Evolutionary conservation across 371 early-diverging fungal species (phyloP).

Genomic region (Rhizopus arrhizus): DNA sequence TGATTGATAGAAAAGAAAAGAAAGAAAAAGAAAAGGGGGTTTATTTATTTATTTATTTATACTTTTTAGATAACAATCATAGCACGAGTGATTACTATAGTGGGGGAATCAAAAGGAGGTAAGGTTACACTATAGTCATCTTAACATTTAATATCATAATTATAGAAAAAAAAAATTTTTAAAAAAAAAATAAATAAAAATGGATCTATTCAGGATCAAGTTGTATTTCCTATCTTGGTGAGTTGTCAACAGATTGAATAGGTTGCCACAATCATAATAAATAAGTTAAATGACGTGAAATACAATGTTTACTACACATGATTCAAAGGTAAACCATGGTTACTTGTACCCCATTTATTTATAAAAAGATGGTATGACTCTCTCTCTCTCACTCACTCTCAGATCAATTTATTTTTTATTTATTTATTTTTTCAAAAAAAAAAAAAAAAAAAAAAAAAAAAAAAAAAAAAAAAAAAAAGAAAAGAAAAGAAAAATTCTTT

Average conservation of each 20-base stretch:
- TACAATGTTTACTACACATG: too few relatives aligned
- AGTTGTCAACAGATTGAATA: constrained; percentile 11
- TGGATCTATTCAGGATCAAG: not conserved
- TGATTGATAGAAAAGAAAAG: constrained; percentile 1
- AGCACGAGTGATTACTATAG: constrained; percentile 13
- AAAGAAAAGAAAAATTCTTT: too few relatives aligned
- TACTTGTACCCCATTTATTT: too few relatives aligned
- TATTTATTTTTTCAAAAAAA: not conserved
- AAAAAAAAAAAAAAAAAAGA: too few relatives aligned
- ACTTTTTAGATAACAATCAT: not conserved
- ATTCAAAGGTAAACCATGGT: too few relatives aligned
- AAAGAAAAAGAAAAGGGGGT: constrained; percentile 4
- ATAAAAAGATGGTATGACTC: too few relatives aligned
- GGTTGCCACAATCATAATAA: too few relatives aligned
- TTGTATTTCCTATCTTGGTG: constrained; percentile 13
- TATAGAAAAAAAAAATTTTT: constrained; percentile 1
- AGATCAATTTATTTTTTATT: too few relatives aligned
- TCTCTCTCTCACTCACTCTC: too few relatives aligned
- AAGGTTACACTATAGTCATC: constrained; percentile 20
- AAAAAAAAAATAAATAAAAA: not conserved
- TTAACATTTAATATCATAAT: constrained; percentile 7
- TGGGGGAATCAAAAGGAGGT: constrained; percentile 9
- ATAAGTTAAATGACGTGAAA: too few relatives aligned
- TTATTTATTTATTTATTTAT: constrained; percentile 13
- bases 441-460: too few relatives aligned